These are phyloP conservation scores for Kodamaea ohmeri DNA, from an alignment of 1,139 yeast genomes.

Conservation along the genomic window DNA sequence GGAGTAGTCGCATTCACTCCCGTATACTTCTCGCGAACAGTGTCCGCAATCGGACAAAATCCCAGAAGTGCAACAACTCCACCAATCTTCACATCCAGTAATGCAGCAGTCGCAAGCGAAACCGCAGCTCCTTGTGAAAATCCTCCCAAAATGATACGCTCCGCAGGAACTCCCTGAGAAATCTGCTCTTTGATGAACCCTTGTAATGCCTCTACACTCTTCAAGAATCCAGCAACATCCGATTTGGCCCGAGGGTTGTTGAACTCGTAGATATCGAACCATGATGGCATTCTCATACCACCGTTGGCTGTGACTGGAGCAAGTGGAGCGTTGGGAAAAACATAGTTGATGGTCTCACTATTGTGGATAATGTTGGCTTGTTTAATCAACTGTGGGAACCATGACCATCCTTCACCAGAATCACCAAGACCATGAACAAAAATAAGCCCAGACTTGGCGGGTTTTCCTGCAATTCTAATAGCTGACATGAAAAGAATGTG, in stretches of 20 bases:
- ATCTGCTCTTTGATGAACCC: slow-evolving; percentile 61
- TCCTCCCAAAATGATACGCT: slow-evolving; percentile 82
- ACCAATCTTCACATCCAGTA: slow-evolving; percentile 61
- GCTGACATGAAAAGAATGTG: slow-evolving; percentile 23
- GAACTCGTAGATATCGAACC: slow-evolving; percentile 78
- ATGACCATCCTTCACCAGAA: slow-evolving; percentile 85
- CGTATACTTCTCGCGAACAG: slow-evolving; percentile 28
- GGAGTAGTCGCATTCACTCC: slow-evolving; percentile 62
- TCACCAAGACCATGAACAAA: slow-evolving; percentile 93
- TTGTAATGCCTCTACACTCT: slow-evolving; percentile 53
- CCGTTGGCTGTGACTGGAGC: slow-evolving; percentile 67
- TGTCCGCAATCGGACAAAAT: slow-evolving; percentile 56
- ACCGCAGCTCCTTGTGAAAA: slow-evolving; percentile 93
- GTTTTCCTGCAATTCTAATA: slow-evolving; percentile 42
- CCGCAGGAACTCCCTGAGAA: slow-evolving; percentile 52
- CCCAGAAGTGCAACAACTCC: slow-evolving; percentile 82
- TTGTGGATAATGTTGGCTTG: slow-evolving; percentile 43
- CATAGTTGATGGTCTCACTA: slow-evolving; percentile 63
- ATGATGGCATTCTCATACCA: slow-evolving; percentile 71
- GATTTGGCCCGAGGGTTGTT: slow-evolving; percentile 47
- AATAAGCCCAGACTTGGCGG: slow-evolving; percentile 59
- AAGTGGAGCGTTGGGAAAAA: slow-evolving; percentile 86
- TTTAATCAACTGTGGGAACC: slow-evolving; percentile 54
- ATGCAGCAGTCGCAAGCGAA: slow-evolving; percentile 53
- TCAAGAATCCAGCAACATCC: slow-evolving; percentile 65